These are phyloP conservation scores for Fomes fomentarius DNA, from an alignment of 1,284 basidiomycete species.

Conservation along the genomic window DNA sequence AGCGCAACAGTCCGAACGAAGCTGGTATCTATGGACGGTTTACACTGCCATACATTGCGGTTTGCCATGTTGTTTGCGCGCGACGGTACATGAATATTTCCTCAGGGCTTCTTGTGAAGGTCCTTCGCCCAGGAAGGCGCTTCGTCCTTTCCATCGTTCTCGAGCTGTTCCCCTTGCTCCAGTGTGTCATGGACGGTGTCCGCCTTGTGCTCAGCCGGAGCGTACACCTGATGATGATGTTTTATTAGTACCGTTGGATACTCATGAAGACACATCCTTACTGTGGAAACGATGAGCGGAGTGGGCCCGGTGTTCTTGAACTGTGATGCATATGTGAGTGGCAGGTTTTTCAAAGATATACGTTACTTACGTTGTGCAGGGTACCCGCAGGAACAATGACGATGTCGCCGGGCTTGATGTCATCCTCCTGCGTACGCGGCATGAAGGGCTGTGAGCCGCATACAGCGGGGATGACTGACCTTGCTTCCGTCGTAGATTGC, in stretches of 20 bases:
- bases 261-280: conserved; percentile 4
- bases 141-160: conserved; percentile 36
- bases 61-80: too few relatives aligned
- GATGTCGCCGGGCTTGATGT: conserved; percentile 31
- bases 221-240: conserved; percentile 30
- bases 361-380: conserved; percentile 33
- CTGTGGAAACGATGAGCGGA: conserved; percentile 34
- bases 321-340: conserved; percentile 18
- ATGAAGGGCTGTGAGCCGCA: not conserved
- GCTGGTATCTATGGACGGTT: not conserved
- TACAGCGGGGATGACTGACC: conserved; percentile 4
- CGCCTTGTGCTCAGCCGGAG: conserved; percentile 37
- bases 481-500: conserved; percentile 33
- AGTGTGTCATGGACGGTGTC: conserved; percentile 33
- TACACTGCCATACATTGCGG: too few relatives aligned
- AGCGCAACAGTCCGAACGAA: not conserved
- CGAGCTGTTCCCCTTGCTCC: conserved; percentile 34
- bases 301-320: conserved; percentile 35
- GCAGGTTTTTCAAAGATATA: not conserved
- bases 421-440: conserved; percentile 19
- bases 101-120: conserved; percentile 11
- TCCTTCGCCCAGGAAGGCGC: conserved; percentile 34
- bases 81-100: too few relatives aligned
- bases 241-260: not conserved
- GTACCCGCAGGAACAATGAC: conserved; percentile 37